Conservation (phyloP, 202 grass and related monocot genomes). For the Brachypodium distachyon region DNA sequence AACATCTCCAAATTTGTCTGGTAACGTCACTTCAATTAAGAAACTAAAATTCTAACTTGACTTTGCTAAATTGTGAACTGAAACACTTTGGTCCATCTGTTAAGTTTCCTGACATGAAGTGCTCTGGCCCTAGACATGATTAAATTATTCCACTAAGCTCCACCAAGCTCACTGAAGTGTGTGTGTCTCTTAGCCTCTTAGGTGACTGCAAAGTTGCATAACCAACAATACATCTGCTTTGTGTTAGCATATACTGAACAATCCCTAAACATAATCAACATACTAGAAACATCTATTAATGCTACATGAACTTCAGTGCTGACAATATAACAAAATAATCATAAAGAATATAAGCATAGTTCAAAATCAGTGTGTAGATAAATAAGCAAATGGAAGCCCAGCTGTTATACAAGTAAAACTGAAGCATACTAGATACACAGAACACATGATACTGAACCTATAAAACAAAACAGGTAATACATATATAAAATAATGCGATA, state of each 20-base stretch:
- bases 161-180: neutral
- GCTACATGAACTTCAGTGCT: neutral
- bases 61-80: neutral
- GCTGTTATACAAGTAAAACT: neutral
- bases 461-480: neutral
- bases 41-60: too few species aligned
- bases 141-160: neutral
- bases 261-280: neutral
- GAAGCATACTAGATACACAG: neutral
- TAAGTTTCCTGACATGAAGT: neutral
- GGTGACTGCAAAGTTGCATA: neutral
- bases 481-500: too few species aligned
- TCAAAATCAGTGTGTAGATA: neutral
- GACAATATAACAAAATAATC: neutral
- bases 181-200: too few species aligned
- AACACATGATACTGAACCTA: neutral
- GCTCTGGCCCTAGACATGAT: neutral
- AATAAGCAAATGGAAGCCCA: neutral
- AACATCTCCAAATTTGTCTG: neutral
- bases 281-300: neutral
- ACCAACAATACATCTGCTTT: neutral
- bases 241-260: neutral
- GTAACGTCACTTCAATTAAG: neutral
- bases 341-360: neutral
- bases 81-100: neutral